phyloP scores from a whole-genome alignment of 345 rosid species.

The Ceriops tagal region DNA sequence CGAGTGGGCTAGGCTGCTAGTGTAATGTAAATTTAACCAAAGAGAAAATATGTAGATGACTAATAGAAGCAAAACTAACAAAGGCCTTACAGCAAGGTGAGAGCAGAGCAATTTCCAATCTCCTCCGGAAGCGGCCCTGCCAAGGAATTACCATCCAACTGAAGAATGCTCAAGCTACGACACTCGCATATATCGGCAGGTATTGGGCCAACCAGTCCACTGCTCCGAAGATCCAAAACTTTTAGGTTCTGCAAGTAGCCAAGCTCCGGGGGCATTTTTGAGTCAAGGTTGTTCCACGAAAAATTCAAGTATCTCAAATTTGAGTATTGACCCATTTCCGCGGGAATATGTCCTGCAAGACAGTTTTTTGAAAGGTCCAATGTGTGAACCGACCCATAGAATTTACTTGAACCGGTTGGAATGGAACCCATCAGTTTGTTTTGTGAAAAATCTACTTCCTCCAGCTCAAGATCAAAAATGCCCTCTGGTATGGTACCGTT shows the following conservation, averaged over 20 bases:
- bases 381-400: conserved; percentile 43
- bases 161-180: conserved; percentile 63
- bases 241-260: conserved; percentile 61
- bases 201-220: conserved; percentile 51
- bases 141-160: conserved; percentile 71
- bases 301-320: conserved; percentile 62
- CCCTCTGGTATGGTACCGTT: conserved; percentile 57
- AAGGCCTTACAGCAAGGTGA: conserved; percentile 64
- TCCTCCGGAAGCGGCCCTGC: conserved; percentile 65
- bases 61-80: too few species aligned
- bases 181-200: conserved; percentile 71
- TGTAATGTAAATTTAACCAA: background rate
- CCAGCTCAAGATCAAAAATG: conserved; percentile 62
- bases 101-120: conserved; percentile 77
- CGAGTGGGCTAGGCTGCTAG: background rate
- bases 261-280: conserved; percentile 64
- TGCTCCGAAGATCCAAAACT: conserved; percentile 64
- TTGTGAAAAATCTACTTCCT: conserved; percentile 65
- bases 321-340: conserved; percentile 59
- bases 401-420: conserved; percentile 58
- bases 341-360: conserved; percentile 56
- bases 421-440: conserved; percentile 57
- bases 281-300: conserved; percentile 68
- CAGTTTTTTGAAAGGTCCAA: conserved; percentile 71
- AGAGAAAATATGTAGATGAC: background rate